Conservation (phyloP, 164 flowering plant species). For the Kingdonia uniflora region DNA sequence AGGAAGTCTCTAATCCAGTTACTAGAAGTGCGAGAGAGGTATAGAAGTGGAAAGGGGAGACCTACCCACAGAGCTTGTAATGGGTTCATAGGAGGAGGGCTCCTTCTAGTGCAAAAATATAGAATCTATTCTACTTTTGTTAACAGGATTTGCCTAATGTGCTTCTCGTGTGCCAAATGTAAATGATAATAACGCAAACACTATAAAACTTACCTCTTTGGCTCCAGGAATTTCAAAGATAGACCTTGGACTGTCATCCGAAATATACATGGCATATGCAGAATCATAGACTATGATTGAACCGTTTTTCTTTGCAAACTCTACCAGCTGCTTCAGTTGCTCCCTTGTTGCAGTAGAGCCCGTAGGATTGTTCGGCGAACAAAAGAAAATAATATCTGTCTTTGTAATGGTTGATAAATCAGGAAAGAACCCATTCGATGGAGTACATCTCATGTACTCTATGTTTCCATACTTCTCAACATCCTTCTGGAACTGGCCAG, state of each 20-base stretch:
- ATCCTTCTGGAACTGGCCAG: conserved; percentile 69
- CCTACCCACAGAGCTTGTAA: too few relatives aligned
- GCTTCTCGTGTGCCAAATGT: too few relatives aligned
- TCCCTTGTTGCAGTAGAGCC: conserved; percentile 83
- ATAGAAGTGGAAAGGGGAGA: too few relatives aligned
- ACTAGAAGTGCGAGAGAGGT: too few relatives aligned
- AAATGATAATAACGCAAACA: too few relatives aligned
- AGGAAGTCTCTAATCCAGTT: too few relatives aligned
- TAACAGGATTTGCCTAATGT: too few relatives aligned
- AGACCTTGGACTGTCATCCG: conserved; percentile 78
- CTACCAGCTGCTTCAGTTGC: conserved; percentile 60
- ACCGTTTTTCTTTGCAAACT: conserved; percentile 87
- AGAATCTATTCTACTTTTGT: too few relatives aligned
- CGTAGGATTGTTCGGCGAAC: conserved; percentile 97
- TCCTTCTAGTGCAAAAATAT: too few relatives aligned
- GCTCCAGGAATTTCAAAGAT: conserved; percentile 98
- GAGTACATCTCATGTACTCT: conserved; percentile 86
- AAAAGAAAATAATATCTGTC: conserved; percentile 86
- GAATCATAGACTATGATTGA: conserved; percentile 88
- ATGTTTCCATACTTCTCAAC: conserved; percentile 70
- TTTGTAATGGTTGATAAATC: conserved; percentile 52
- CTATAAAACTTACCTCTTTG: conserved; percentile 52
- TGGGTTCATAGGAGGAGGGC: too few relatives aligned
- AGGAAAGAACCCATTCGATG: conserved; percentile 89
- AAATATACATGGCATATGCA: conserved; percentile 80